Conservation (phyloP, 2,329 filamentous ascomycete species). For the Apiospora marii region DNA sequence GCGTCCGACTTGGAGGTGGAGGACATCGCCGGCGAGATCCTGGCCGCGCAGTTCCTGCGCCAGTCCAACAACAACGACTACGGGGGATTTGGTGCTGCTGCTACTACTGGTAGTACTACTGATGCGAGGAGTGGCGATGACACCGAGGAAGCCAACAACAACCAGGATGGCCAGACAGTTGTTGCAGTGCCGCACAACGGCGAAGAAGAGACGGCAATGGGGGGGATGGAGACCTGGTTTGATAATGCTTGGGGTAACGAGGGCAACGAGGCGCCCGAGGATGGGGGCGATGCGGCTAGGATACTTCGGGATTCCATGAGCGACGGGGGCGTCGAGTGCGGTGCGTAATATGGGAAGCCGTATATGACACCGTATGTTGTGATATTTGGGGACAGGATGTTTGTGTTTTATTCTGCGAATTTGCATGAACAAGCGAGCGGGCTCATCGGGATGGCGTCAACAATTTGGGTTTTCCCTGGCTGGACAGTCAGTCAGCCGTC, state of each 20-base stretch:
- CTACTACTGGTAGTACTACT: conserved; percentile 24
- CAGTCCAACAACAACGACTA: conserved; percentile 33
- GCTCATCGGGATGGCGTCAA: background rate
- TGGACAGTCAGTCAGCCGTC: background rate
- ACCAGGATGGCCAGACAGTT: conserved; percentile 14
- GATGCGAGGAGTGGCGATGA: conserved; percentile 14
- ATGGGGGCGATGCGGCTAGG: background rate
- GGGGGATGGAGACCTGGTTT: conserved; percentile 46
- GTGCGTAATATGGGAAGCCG: background rate
- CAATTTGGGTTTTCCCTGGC: background rate
- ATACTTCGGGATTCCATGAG: conserved; percentile 4
- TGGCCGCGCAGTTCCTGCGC: conserved; percentile 43
- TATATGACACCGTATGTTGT: background rate
- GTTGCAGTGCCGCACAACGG: conserved; percentile 1
- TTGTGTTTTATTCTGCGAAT: conserved; percentile 4
- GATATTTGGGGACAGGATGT: background rate
- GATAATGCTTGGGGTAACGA: conserved; percentile 45
- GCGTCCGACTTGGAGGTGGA: conserved; percentile 39
- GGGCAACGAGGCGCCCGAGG: conserved; percentile 31
- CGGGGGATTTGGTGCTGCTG: conserved; percentile 23
- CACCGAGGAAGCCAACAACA: conserved; percentile 11
- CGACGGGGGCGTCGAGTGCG: conserved; percentile 7
- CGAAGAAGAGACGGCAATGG: conserved; percentile 37
- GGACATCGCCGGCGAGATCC: conserved; percentile 41
- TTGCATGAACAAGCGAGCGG: background rate